A percentile compares a stretch with the other conserved stretches of the same genome.
Conservation (phyloP, 1,139 yeast species). For the Nadsonia starkeyi-henricii region DNA sequence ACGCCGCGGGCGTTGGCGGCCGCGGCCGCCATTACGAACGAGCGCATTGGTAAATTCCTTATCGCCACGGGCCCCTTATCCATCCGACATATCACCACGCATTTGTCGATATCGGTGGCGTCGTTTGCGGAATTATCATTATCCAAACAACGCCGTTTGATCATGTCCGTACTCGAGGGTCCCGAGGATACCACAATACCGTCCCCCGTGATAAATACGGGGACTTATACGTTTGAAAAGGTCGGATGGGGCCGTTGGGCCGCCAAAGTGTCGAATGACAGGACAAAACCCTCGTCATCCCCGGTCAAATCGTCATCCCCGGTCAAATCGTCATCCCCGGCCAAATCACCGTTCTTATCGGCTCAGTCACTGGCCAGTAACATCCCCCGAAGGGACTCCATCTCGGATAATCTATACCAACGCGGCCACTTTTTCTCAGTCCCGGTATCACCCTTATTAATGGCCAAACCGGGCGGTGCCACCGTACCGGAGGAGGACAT, state of each 20-base stretch:
- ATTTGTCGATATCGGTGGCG: constrained; percentile 58
- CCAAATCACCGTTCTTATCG: no score
- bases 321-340: no score
- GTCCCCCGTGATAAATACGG: neutral
- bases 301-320: no score
- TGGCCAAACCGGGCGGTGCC: neutral
- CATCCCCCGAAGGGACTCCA: constrained; percentile 1
- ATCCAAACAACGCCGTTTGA: constrained; percentile 79
- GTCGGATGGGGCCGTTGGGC: constrained; percentile 99
- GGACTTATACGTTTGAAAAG: constrained; percentile 65
- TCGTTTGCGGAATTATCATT: constrained; percentile 69
- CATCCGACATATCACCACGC: constrained; percentile 76
- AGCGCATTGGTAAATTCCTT: constrained; percentile 55
- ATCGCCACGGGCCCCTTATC: constrained; percentile 76
- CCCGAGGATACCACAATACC: constrained; percentile 33
- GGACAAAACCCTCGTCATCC: no score
- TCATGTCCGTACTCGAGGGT: constrained; percentile 74
- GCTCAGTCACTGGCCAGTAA: constrained; percentile 3
- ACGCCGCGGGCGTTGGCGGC: constrained; percentile 84
- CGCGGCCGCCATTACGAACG: constrained; percentile 75
- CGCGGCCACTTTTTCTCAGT: constrained; percentile 7
- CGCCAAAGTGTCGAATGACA: constrained; percentile 36
- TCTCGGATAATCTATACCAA: constrained; percentile 7
- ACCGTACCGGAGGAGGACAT: no score
- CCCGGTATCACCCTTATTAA: constrained; percentile 1